Conservation (phyloP, 73 alveolate genomes). For the Paramecium caudatum region DNA sequence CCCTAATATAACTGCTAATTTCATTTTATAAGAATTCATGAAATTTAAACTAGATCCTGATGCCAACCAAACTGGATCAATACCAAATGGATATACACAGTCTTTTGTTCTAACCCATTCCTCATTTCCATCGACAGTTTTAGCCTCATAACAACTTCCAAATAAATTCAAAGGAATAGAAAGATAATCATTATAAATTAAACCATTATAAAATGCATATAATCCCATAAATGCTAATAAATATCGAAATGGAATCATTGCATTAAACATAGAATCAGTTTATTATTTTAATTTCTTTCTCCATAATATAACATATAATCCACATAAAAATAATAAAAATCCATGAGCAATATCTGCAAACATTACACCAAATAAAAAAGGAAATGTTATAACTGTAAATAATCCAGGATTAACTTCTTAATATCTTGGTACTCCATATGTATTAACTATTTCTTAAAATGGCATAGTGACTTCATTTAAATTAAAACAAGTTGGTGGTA, state of each 20-base stretch:
- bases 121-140: background rate
- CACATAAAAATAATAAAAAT: conserved; percentile 72
- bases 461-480: conserved; percentile 94
- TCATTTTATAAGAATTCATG: conserved; percentile 92
- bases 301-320: conserved; percentile 74
- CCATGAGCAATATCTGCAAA: conserved; percentile 97
- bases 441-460: conserved; percentile 96
- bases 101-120: conserved; percentile 65
- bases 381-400: conserved; percentile 95
- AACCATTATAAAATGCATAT: conserved; percentile 89
- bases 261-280: conserved; percentile 69
- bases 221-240: conserved; percentile 89
- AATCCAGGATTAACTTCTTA: conserved; percentile 98
- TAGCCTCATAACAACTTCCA: conserved; percentile 81
- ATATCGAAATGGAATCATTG: conserved; percentile 80
- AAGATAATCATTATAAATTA: conserved; percentile 90
- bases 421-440: conserved; percentile 98
- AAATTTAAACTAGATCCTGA: conserved; percentile 80
- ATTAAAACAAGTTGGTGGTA: conserved; percentile 96
- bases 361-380: conserved; percentile 98
- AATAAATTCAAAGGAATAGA: conserved; percentile 87
- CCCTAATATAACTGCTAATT: conserved; percentile 91
- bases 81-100: conserved; percentile 89
- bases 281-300: conserved; percentile 7
- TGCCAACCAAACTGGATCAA: conserved; percentile 90